These are phyloP conservation scores for Hypoxylon intermedium DNA, from an alignment of 495 filamentous ascomycete species.

Conservation along the genomic window DNA sequence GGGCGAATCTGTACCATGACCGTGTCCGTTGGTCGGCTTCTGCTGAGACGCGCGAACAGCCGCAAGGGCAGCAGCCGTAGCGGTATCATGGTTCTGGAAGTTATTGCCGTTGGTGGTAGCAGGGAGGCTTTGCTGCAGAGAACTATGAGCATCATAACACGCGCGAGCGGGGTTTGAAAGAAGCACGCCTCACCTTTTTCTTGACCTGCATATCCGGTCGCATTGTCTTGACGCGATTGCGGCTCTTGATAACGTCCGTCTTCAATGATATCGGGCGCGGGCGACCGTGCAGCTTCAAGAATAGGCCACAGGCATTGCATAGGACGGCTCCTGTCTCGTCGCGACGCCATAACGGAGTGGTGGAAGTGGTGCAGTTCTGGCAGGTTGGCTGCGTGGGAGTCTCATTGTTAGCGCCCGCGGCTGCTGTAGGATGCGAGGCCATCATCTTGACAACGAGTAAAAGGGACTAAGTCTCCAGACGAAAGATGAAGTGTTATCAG, in stretches of 20 bases:
- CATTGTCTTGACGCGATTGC: conserved; percentile 94
- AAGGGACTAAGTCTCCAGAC: conserved; percentile 14
- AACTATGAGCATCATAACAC: conserved; percentile 16
- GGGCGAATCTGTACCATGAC: conserved; percentile 82
- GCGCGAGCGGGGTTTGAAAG: conserved; percentile 5
- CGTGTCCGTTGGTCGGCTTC: conserved; percentile 73
- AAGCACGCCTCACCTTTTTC: conserved; percentile 73
- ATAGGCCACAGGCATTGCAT: conserved; percentile 97
- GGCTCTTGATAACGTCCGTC: conserved; percentile 99
- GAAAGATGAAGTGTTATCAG: conserved; percentile 17
- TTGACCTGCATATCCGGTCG: conserved; percentile 76
- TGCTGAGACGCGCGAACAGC: conserved; percentile 69
- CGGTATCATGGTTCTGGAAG: conserved; percentile 47
- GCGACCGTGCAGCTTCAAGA: conserved; percentile 93
- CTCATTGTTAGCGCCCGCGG: conserved; percentile 54
- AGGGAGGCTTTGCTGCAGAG: conserved; percentile 54
- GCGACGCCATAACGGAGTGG: conserved; percentile 94
- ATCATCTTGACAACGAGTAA: conserved; percentile 39
- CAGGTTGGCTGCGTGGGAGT: conserved; percentile 89
- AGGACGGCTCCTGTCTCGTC: conserved; percentile 97
- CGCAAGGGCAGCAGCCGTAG: conserved; percentile 44
- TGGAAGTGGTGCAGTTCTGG: conserved; percentile 95
- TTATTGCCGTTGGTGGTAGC: conserved; percentile 67
- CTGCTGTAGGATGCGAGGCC: conserved; percentile 42
- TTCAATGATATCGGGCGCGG: conserved; percentile 95